phyloP scores from a whole-genome alignment of 1,139 yeast genomes.

The Scheffersomyces lignicola region DNA sequence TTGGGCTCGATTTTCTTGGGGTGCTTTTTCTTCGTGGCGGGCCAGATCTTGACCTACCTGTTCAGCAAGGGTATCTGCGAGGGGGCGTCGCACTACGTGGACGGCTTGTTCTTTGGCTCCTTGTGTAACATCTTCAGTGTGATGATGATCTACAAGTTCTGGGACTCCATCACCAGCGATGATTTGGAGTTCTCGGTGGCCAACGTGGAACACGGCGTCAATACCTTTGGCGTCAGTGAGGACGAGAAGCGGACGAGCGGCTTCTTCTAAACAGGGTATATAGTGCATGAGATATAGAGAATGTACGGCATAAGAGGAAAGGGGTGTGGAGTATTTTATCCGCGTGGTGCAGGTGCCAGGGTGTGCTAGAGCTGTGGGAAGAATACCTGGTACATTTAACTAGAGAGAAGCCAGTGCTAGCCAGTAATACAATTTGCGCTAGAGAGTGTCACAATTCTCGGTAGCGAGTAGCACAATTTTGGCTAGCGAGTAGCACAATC shows the following conservation, averaged over 20 bases:
- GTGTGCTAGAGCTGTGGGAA: too few relatives aligned
- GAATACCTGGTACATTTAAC: too few relatives aligned
- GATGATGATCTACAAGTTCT: conserved; percentile 94
- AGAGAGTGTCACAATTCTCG: too few relatives aligned
- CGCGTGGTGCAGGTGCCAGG: too few relatives aligned
- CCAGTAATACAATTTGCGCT: too few relatives aligned
- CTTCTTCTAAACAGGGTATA: conserved; percentile 25
- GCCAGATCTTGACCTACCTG: conserved; percentile 74
- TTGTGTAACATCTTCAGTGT: conserved; percentile 75
- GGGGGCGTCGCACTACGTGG: conserved; percentile 79
- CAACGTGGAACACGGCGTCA: conserved; percentile 42
- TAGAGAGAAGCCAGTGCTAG: too few relatives aligned
- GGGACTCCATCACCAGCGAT: conserved; percentile 97
- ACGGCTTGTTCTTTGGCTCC: conserved; percentile 85
- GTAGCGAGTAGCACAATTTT: too few relatives aligned
- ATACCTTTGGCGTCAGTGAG: conserved; percentile 26
- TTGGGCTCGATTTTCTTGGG: conserved; percentile 77
- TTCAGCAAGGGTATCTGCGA: conserved; percentile 67
- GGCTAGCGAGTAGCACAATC: too few relatives aligned
- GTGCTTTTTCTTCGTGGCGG: conserved; percentile 71
- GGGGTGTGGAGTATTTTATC: too few relatives aligned
- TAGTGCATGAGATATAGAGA: too few relatives aligned
- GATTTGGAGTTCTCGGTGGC: conserved; percentile 89
- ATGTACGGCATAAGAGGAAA: too few relatives aligned
- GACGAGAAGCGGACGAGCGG: conserved; percentile 39